phyloP scores from a whole-genome alignment of 2,329 filamentous ascomycete genomes.

The Pleoardoris graminearum region DNA sequence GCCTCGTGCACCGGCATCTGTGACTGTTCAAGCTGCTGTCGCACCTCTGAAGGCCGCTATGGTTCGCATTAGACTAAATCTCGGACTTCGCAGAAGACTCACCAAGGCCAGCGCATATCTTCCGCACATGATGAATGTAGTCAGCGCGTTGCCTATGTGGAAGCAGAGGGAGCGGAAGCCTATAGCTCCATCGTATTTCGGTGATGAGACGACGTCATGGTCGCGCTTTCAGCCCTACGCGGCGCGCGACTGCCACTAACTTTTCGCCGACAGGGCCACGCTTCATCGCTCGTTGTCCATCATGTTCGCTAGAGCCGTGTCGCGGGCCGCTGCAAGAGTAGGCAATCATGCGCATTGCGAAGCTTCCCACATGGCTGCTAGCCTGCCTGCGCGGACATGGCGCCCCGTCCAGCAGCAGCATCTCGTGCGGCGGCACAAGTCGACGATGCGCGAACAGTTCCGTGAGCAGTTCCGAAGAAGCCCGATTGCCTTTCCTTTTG shows the following conservation, averaged over 20 bases:
- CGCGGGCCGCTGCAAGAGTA: slow-evolving; percentile 29
- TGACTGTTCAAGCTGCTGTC: slow-evolving; percentile 71
- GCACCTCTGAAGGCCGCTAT: slow-evolving; percentile 76
- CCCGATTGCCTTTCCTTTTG: slow-evolving; percentile 47
- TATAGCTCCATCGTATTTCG: slow-evolving; percentile 18
- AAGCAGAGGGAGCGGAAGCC: not conserved
- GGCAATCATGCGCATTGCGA: slow-evolving; percentile 30
- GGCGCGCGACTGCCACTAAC: slow-evolving; percentile 31
- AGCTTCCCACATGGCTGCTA: slow-evolving; percentile 25
- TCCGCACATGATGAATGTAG: slow-evolving; percentile 62
- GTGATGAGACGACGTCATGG: slow-evolving; percentile 43
- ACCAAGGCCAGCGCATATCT: slow-evolving; percentile 67
- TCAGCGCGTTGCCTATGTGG: slow-evolving; percentile 25
- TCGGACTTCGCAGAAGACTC: slow-evolving; percentile 29
- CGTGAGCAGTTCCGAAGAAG: slow-evolving; percentile 43
- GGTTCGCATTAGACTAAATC: slow-evolving; percentile 14
- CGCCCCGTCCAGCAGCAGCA: slow-evolving; percentile 32
- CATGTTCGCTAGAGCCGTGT: slow-evolving; percentile 46
- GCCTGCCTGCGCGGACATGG: slow-evolving; percentile 29
- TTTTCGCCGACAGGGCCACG: slow-evolving; percentile 14
- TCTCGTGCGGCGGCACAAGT: slow-evolving; percentile 31
- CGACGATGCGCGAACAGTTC: slow-evolving; percentile 31
- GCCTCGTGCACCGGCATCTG: slow-evolving; percentile 73
- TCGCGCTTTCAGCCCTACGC: slow-evolving; percentile 32
- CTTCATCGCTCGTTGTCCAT: slow-evolving; percentile 14